phyloP scores from a whole-genome alignment of 2,329 filamentous ascomycete genomes.

The Fusarium nodosum region DNA sequence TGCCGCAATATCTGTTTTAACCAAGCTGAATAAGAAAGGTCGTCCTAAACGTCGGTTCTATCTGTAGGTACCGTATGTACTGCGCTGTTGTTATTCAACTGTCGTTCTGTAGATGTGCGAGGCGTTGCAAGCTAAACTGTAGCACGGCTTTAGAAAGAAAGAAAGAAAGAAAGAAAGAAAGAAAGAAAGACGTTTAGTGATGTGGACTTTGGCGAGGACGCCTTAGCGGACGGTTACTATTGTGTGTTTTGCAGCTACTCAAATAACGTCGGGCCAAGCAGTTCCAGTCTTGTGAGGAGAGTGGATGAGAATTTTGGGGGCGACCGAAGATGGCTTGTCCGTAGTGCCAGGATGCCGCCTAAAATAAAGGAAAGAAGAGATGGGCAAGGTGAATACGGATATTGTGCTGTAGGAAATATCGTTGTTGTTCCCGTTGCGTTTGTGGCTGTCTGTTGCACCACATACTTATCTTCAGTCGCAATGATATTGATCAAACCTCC shows the following conservation, averaged over 20 bases:
- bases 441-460: slow-evolving; percentile 27
- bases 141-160: background rate
- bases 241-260: slow-evolving; percentile 37
- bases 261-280: slow-evolving; percentile 31
- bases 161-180: background rate
- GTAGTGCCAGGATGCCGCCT: slow-evolving; percentile 37
- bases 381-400: slow-evolving; percentile 9
- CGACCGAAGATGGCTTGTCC: slow-evolving; percentile 45
- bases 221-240: slow-evolving; percentile 29
- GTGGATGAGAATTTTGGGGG: slow-evolving; percentile 37
- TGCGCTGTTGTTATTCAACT: background rate
- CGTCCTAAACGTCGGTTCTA: background rate
- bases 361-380: background rate
- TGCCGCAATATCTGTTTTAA: slow-evolving; percentile 40
- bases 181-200: slow-evolving; percentile 8
- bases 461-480: background rate
- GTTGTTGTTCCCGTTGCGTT: slow-evolving; percentile 19
- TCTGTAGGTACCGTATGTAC: background rate
- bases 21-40: slow-evolving; percentile 21
- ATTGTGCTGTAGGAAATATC: slow-evolving; percentile 31
- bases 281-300: slow-evolving; percentile 19
- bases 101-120: slow-evolving; percentile 4
- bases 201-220: slow-evolving; percentile 10
- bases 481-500: slow-evolving; percentile 8
- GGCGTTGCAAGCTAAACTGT: background rate